Base-by-base conservation (phyloP, 306 rosid genomes). In the Cicer cuneatum region DNA sequence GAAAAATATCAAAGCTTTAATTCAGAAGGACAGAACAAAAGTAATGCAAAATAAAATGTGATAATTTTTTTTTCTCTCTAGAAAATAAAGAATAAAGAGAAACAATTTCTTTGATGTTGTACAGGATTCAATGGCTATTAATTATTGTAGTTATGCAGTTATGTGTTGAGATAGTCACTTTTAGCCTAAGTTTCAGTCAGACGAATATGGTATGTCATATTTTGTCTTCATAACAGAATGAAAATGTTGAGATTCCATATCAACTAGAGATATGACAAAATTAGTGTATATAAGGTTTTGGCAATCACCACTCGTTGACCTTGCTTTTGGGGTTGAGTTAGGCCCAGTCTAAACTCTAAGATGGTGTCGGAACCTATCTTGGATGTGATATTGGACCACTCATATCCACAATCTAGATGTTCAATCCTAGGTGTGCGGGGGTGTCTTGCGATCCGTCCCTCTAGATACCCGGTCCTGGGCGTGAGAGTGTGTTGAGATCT, bases 111-210 rank as follows among this genome's bases (percentile, higher is more conserved):
- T 54, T 59, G 37, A 49, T 18, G 39, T 19, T 47, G 29, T 48
- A 38, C 53, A 63, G 47, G 51, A 58, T 72, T 45, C 78, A 37
- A 38, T 56, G 29, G 33, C 21, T 65, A 33, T 16, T 67, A 68
- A 5, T 37, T 39, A 40, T 16, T 48, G 9, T 48, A n/a, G 54
- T 6, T 45, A 3, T 66, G 59, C 16, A 10, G 18, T 57, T 16
- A 10, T 56, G 33, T 69, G 8, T 52, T 66, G 33, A 5, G 57
- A 33, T 39, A 42, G 61, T 45, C 66, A 65, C 69, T 24, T 42
- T 24, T 35, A 33, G 65, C 21, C 18, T 39, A 65, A 35, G 42
- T 39, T 21, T 62, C 72, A 5, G 19, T 45, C 40, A 16, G 57
- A 61, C 10, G 71, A 21, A 59, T 1, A 35, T 51, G 61, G 8